These are phyloP conservation scores for Salix arbutifolia DNA, from an alignment of 345 rosid genomes.

Conservation along the genomic window DNA sequence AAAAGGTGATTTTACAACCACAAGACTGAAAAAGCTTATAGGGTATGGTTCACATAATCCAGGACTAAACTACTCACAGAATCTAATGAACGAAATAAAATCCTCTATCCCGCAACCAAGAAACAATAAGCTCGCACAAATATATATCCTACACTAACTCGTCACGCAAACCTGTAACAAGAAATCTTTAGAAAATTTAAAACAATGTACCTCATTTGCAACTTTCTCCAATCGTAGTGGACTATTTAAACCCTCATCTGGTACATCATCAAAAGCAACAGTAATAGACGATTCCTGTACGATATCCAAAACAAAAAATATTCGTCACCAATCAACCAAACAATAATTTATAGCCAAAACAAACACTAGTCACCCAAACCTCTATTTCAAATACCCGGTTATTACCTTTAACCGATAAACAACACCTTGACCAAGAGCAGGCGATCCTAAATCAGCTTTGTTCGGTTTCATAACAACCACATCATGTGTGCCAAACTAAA, in stretches of 20 bases:
- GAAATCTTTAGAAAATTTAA: not conserved
- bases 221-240: constrained; percentile 80
- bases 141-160: not conserved
- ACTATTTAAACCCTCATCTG: constrained; percentile 79
- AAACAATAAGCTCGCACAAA: constrained; percentile 4
- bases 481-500: constrained; percentile 85
- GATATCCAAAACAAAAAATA: not conserved
- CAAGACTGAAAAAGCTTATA: too few species aligned
- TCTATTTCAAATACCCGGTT: too few species aligned
- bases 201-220: constrained; percentile 72
- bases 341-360: constrained; percentile 5
- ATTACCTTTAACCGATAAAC: constrained; percentile 76
- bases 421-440: constrained; percentile 94
- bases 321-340: constrained; percentile 2
- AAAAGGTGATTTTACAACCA: too few species aligned
- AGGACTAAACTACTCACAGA: not conserved
- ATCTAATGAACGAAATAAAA: not conserved
- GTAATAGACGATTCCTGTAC: constrained; percentile 77
- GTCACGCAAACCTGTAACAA: not conserved
- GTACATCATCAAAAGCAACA: constrained; percentile 83
- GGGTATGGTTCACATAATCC: not conserved
- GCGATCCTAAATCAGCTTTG: constrained; percentile 78
- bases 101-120: not conserved
- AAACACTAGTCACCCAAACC: constrained; percentile 6
- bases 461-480: constrained; percentile 81